Evolutionary conservation across 164 flowering plant species (phyloP), one percentile per base, ranked within the genome.

Genomic region (Chimonanthus salicifolius): DNA sequence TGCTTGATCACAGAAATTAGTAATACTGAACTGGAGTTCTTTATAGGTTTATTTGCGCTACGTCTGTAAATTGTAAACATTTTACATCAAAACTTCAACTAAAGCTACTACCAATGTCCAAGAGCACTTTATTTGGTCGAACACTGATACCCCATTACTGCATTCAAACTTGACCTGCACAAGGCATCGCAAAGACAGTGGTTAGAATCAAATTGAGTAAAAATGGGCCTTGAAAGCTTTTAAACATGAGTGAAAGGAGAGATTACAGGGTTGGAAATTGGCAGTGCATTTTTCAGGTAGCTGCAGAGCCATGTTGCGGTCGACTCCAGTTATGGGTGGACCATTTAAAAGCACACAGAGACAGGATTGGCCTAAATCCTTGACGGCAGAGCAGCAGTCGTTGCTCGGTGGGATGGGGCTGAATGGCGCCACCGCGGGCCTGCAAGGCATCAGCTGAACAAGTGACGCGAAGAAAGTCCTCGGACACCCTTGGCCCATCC

Each of bases 241-340:
- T 33, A 33, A 33, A 33, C 33, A 33, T 33, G 33, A 54, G 60
- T 11, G 60, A 54, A 4, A 15, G 11, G 60, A 54, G n/a, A 15
- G n/a, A 54, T 54, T 54, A 54, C 60, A 54, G 16, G 60, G 60
- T 54, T 13, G 16, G 5, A 11, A 54, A 54, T 54, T 81, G 78
- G 83, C 72, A 4, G 85, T 62, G 85, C 98, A 94, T 83, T 90
- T 91, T 6, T 80, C 86, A 0, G 97, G 95, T 44, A 94, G 92
- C 79, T 82, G 87, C 83, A 87, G 47, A 69, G 96, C 95, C 92
- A 92, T 85, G 79, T 71, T 86, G 43, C 94, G 86, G 73, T 94
- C 96, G 11, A 92, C 89, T 3, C 97, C 98, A 6, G 97, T 75
- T 5, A 92, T 87, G 0, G 96, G 92, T 45, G 97, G 99, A 69